phyloP scores from a whole-genome alignment of 805 yeast genomes.

The Candida easanensis region DNA sequence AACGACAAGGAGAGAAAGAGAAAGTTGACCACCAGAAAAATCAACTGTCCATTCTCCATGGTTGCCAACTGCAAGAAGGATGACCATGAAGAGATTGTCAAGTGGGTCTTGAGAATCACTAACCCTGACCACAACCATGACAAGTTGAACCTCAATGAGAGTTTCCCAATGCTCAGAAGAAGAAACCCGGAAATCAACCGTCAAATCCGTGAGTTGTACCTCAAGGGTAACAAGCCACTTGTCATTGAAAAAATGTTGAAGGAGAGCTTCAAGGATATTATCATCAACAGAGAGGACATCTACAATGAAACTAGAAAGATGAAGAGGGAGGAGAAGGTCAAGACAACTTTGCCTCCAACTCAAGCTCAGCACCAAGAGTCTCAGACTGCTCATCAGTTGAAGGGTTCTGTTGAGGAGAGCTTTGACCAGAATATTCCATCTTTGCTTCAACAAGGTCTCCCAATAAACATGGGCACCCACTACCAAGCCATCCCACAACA shows the following conservation, averaged over 20 bases:
- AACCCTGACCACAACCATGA: conserved; percentile 29
- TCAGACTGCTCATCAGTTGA: conserved; percentile 12
- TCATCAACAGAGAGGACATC: conserved; percentile 31
- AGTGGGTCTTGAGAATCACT: conserved; percentile 28
- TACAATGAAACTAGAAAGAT: conserved; percentile 32
- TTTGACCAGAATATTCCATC: conserved; percentile 30
- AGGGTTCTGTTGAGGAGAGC: conserved; percentile 12
- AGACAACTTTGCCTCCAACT: conserved; percentile 9
- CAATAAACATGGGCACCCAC: conserved; percentile 7
- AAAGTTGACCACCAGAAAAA: conserved; percentile 29
- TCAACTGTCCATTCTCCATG: conserved; percentile 31
- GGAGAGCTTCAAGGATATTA: conserved; percentile 24
- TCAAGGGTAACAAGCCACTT: conserved; percentile 29
- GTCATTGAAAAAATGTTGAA: conserved; percentile 27
- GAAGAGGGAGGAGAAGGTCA: conserved; percentile 30
- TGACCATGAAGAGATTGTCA: conserved; percentile 26
- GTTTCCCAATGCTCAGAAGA: conserved; percentile 31
- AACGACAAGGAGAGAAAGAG: conserved; percentile 31
- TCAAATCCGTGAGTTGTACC: conserved; percentile 29
- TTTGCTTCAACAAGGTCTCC: conserved; percentile 20
- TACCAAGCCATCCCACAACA: conserved; percentile 13
- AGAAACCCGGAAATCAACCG: conserved; percentile 31
- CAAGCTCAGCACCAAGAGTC: conserved; percentile 14
- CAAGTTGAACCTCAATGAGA: conserved; percentile 27
- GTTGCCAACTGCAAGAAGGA: conserved; percentile 31